A percentile compares a stretch with the other conserved stretches of the same genome.
Evolutionary conservation across 78 protist genomes (phyloP).

Genomic region (Isochrysis galbana): DNA sequence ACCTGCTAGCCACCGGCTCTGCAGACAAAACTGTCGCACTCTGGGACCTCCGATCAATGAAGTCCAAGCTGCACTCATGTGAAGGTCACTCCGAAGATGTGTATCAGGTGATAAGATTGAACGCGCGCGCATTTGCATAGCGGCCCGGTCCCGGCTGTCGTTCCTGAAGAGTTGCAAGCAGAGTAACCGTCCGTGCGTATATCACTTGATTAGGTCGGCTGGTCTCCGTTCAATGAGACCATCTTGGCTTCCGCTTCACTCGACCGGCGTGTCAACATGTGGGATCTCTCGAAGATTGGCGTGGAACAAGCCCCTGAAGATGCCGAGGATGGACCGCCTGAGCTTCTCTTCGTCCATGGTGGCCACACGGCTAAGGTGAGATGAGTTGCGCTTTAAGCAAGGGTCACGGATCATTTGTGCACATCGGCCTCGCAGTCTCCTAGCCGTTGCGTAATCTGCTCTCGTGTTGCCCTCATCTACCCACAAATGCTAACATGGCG

Average conservation of each 20-base stretch:
- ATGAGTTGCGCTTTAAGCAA: too few species aligned
- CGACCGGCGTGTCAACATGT: conserved; percentile 85
- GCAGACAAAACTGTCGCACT: conserved; percentile 80
- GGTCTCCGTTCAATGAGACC: conserved; percentile 87
- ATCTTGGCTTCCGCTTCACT: conserved; percentile 76
- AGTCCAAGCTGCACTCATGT: conserved; percentile 66
- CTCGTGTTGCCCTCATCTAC: too few species aligned
- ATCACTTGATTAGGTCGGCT: conserved; percentile 24
- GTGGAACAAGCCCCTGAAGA: conserved; percentile 88
- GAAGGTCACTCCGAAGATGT: conserved; percentile 61
- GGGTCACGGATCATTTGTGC: too few species aligned
- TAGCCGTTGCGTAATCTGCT: too few species aligned
- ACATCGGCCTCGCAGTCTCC: too few species aligned
- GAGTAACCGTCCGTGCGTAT: too few species aligned
- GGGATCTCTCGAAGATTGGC: conserved; percentile 91
- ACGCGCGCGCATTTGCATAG: too few species aligned
- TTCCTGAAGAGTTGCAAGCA: too few species aligned
- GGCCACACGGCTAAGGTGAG: conserved; percentile 90
- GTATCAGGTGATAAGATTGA: conserved; percentile 12
- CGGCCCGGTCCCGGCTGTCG: too few species aligned
- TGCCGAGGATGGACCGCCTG: conserved; percentile 95
- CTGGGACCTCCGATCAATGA: conserved; percentile 89
- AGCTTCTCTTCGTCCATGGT: conserved; percentile 93
- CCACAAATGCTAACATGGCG: too few species aligned
- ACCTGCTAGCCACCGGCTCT: background rate